phyloP scores from a whole-genome alignment of 345 rosid species.

The Hibiscus trionum region DNA sequence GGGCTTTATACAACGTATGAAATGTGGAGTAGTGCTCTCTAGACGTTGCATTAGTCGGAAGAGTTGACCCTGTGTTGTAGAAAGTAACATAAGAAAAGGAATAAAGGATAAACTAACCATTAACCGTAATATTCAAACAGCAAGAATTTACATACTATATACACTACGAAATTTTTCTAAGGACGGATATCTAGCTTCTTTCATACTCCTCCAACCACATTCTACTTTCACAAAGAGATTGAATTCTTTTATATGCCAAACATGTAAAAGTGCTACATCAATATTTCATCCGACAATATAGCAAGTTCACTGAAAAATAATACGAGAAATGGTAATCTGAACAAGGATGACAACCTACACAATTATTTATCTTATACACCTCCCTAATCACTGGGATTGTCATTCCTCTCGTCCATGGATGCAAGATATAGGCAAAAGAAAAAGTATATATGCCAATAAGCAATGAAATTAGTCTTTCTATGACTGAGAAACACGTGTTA shows the following conservation, averaged over 20 bases:
- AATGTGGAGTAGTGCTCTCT: slow-evolving; percentile 92
- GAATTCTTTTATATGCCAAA: not conserved
- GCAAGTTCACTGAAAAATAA: not conserved
- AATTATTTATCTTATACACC: not conserved
- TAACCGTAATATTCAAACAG: not conserved
- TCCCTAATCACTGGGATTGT: not conserved
- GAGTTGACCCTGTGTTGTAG: slow-evolving; percentile 63
- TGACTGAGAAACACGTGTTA: not conserved
- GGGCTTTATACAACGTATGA: slow-evolving; percentile 96
- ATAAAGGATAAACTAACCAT: slow-evolving; percentile 8
- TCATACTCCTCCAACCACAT: not conserved
- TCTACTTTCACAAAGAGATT: not conserved
- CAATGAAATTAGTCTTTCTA: slow-evolving; percentile 1
- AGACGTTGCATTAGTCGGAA: slow-evolving; percentile 94
- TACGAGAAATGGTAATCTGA: not conserved
- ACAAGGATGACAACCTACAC: not conserved
- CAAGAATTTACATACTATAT: not conserved
- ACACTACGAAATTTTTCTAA: not conserved
- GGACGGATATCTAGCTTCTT: not conserved
- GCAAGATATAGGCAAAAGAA: not conserved
- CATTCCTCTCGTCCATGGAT: not conserved
- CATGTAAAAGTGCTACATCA: not conserved
- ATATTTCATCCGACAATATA: not conserved
- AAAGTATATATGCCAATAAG: not conserved
- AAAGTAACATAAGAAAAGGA: slow-evolving; percentile 9